Conservation (phyloP, 1,284 basidiomycete species). For the Moesziomyces sp. region DNA sequence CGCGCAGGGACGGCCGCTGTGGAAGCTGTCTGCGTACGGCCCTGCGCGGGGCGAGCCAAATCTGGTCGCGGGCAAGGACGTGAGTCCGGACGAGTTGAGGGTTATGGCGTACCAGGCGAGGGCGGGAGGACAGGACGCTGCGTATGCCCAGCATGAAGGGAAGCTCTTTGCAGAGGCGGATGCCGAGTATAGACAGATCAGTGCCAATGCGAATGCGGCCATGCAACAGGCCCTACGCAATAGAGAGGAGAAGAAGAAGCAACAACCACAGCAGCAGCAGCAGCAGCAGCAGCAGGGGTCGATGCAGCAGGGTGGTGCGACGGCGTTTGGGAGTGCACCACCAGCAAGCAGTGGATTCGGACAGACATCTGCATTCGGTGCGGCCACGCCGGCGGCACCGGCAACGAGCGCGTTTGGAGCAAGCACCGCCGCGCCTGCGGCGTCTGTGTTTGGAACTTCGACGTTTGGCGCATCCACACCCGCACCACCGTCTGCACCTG, state of each 20-base stretch:
- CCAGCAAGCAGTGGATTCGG: conserved; percentile 20
- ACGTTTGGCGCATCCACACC: conserved; percentile 11
- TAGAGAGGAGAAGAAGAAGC: conserved; percentile 31
- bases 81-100: conserved; percentile 82
- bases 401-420: conserved; percentile 15
- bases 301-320: not conserved
- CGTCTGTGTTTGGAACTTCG: conserved; percentile 12
- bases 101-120: conserved; percentile 50
- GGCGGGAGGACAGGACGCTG: conserved; percentile 26
- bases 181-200: conserved; percentile 13
- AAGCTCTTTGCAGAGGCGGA: conserved; percentile 36
- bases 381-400: not conserved
- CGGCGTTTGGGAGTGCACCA: not conserved
- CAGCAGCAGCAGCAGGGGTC: not conserved
- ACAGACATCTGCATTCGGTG: conserved; percentile 18
- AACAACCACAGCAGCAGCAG: conserved; percentile 2
- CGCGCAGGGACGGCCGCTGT: conserved; percentile 72
- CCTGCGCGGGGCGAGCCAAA: conserved; percentile 80
- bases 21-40: conserved; percentile 84
- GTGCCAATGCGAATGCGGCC: conserved; percentile 10
- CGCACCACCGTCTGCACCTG: not conserved
- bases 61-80: conserved; percentile 77
- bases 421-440: not conserved
- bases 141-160: conserved; percentile 41
- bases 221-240: conserved; percentile 33